These are phyloP conservation scores for Helicostylum pulchrum DNA, from an alignment of 192 early-diverging fungal species.

Conservation along the genomic window DNA sequence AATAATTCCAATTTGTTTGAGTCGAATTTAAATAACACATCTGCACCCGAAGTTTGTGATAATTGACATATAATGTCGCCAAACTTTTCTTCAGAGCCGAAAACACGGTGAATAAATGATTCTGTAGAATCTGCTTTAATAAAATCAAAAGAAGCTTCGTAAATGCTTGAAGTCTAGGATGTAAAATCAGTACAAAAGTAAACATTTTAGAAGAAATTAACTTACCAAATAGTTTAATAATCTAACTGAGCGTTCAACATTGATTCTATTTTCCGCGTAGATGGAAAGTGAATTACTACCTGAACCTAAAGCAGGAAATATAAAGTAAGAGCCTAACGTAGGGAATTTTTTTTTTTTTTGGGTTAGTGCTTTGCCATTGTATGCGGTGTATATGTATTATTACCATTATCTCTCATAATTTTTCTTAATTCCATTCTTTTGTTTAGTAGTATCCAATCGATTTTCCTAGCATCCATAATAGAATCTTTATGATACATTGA, in stretches of 20 bases:
- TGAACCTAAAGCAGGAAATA: slow-evolving; percentile 59
- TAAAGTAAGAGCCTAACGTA: slow-evolving; percentile 43
- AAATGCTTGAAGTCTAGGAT: neutral
- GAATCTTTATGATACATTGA: slow-evolving; percentile 32
- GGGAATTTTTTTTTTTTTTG: too few species aligned
- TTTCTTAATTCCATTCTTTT: slow-evolving; percentile 49
- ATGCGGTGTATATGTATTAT: neutral
- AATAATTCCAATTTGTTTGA: slow-evolving; percentile 57
- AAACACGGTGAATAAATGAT: slow-evolving; percentile 4
- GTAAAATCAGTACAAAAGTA: neutral
- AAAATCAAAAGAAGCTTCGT: slow-evolving; percentile 4
- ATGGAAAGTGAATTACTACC: slow-evolving; percentile 47
- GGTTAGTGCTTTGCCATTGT: too few species aligned
- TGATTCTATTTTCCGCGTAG: slow-evolving; percentile 60
- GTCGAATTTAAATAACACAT: slow-evolving; percentile 52
- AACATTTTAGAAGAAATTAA: neutral
- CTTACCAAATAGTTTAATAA: slow-evolving; percentile 65
- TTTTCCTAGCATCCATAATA: slow-evolving; percentile 56
- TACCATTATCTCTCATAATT: slow-evolving; percentile 74
- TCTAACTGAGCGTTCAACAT: slow-evolving; percentile 65
- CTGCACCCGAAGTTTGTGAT: slow-evolving; percentile 47
- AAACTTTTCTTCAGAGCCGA: slow-evolving; percentile 22
- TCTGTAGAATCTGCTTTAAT: neutral
- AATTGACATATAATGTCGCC: slow-evolving; percentile 24
- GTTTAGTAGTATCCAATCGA: slow-evolving; percentile 72